A percentile compares a stretch with the other conserved stretches of the same genome.
phyloP scores from a whole-genome alignment of 306 rosid genomes.

The Cicer judaicum region DNA sequence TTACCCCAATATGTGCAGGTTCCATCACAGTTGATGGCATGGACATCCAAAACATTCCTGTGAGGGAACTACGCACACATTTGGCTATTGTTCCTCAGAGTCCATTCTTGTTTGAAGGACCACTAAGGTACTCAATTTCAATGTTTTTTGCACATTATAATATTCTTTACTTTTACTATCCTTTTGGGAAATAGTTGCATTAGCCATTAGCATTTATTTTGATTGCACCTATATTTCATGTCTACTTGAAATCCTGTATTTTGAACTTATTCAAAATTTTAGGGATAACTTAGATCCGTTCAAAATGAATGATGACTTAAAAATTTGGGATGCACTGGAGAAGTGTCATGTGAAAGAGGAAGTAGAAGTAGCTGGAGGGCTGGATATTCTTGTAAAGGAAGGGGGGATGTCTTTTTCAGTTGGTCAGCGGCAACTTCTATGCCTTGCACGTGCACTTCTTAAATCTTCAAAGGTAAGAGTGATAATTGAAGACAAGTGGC shows the following conservation, averaged over 20 bases:
- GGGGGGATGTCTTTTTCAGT: constrained; percentile 82
- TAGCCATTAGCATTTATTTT: constrained; percentile 43
- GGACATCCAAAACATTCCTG: constrained; percentile 68
- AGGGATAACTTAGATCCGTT: constrained; percentile 96
- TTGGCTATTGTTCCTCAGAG: constrained; percentile 97
- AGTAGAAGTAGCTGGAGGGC: constrained; percentile 82
- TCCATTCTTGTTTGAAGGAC: constrained; percentile 89
- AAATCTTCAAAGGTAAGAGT: constrained; percentile 76
- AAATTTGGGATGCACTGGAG: constrained; percentile 81
- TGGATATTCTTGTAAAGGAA: constrained; percentile 70
- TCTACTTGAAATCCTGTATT: background rate
- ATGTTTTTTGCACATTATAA: constrained; percentile 15
- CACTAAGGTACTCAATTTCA: constrained; percentile 64
- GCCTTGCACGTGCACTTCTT: constrained; percentile 96
- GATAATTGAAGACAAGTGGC: constrained; percentile 1
- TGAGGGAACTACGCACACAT: constrained; percentile 80
- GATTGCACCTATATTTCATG: constrained; percentile 33
- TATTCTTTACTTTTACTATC: background rate
- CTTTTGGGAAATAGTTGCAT: constrained; percentile 13
- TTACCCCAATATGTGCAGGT: constrained; percentile 74
- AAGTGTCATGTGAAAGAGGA: constrained; percentile 87
- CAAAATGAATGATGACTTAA: constrained; percentile 59
- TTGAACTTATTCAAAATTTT: constrained; percentile 29
- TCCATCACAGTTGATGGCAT: constrained; percentile 71
- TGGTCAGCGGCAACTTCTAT: constrained; percentile 94